Percentiles rank a stretch among this genome's conserved stretches.
Evolutionary conservation across 2,329 filamentous ascomycete species (phyloP).

Genomic region (Diaporthe sp.): DNA sequence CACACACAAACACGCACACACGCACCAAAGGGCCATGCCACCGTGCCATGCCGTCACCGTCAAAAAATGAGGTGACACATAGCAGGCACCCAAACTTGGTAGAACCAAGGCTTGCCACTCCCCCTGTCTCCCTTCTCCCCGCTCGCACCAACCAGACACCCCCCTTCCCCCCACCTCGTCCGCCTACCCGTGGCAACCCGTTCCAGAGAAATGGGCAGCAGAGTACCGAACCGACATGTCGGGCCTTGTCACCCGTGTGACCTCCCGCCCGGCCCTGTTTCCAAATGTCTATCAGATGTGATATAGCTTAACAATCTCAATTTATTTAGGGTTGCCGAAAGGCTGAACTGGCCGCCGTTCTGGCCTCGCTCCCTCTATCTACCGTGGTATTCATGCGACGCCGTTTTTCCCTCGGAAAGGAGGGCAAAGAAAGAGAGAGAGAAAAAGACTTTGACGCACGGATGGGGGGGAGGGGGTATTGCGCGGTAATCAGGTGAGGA

Average conservation of each 20-base stretch:
- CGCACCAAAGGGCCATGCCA: background rate
- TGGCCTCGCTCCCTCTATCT: background rate
- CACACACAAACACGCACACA: background rate
- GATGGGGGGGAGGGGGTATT: constrained; percentile 21
- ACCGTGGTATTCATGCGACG: constrained; percentile 30
- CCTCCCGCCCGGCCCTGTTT: background rate
- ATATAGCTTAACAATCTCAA: background rate
- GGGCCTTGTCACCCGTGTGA: constrained; percentile 6
- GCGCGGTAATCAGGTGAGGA: constrained; percentile 28
- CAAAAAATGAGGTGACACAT: constrained; percentile 19
- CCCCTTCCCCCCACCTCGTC: background rate
- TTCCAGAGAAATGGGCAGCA: constrained; percentile 10
- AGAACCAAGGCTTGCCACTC: background rate
- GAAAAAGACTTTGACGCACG: constrained; percentile 18
- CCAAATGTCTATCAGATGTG: background rate
- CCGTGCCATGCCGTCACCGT: constrained; percentile 25
- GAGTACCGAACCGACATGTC: constrained; percentile 26
- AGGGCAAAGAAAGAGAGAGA: background rate
- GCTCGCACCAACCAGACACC: background rate
- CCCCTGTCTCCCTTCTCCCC: background rate
- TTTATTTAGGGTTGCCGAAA: constrained; percentile 8
- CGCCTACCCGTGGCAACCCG: constrained; percentile 11
- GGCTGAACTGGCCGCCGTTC: background rate
- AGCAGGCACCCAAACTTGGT: constrained; percentile 13
- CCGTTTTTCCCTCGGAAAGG: background rate